Base-by-base conservation (phyloP, 345 rosid genomes). In the Aurinia saxatilis region DNA sequence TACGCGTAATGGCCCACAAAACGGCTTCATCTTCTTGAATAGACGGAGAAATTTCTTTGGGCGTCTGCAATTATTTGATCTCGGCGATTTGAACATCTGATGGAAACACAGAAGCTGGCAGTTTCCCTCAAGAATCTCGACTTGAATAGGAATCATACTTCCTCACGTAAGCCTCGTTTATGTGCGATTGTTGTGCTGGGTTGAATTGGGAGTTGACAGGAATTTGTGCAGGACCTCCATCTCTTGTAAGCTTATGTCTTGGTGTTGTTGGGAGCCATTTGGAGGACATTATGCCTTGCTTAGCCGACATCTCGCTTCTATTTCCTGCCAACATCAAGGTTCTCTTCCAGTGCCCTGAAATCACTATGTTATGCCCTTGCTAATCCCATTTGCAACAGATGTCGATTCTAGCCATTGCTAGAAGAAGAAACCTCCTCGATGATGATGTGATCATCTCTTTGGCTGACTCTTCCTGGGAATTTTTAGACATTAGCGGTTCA, bases 391-490 rank as follows among this genome's bases (percentile, higher is more conserved):
- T 27, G 23, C 36, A 49, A 46, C 71, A 89, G 96, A 74, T 81
- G 69, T 75, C 86, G 3, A 54, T 92, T 58, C 80, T 75, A 7
- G 90, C 93, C 60, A 85, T 92, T 78, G 92, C 96, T 47, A 78
- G 84, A 75, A 89, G 98, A 77, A 81, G 88, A 62, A 81, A 72
- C 73, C 68, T 89, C 59, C 73, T 92, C 11, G 77, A 71, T 46
- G 87, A 92, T 52, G 78, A 72, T 65, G 81, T 80, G 49, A 63
- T 92, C 42, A 6, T 76, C 46, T 59, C 91, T 35, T 74, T 89
- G 64, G 95, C 88, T 54, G 96, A 92, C 69, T 67, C 77, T 67
- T 86, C 93, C 13, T 85, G 96, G 96, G 85, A 89, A 73, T 65
- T 80, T 72, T 77, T 92, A 72, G 98, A 87, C 60, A 37, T 92